Base-by-base conservation (phyloP, 2,329 filamentous ascomycete species). In the Septoria petroselini region DNA sequence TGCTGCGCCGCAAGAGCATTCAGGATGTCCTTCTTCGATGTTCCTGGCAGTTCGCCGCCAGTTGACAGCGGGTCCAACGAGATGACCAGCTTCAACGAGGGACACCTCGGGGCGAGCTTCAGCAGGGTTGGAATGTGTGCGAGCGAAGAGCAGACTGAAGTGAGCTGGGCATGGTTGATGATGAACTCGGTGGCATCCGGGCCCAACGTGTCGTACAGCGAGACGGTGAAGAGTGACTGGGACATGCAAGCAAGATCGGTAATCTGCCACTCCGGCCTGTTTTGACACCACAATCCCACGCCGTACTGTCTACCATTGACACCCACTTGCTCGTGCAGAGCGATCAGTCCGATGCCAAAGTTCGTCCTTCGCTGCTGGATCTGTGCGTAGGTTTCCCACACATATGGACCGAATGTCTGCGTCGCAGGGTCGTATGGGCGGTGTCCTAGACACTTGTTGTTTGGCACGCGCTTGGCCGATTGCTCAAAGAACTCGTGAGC, bases 121-220 rank as follows among this genome's bases (percentile, higher is more conserved):
- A 96, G 76, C 47, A 96, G 79, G 12, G 83, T 81, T 1, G 89
- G 84, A 45, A 96, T 83, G 65, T 95, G 91, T 35, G 83, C 82
- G 38, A 96, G 75, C 21, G 87, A 90, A 51, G 87, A 84, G 55
- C 86, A 83, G 31, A 97, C 82, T 63, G 84, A 88, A 51, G 77
- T 70, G 49, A 97, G 74, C 55, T 84, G 79, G 47, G 89, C 82
- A 68, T 97, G 91, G 71, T 94, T 94, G 73, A 97, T 86, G 70
- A 98, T 96, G 73, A 88, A 97, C 72, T 97, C 90, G 50, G 88
- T 91, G 2, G 91, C 82, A 59, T 95, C 88, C 9, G 91, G 85
- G 7, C 91, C 91, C 4, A 98, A 81, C 9, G 91, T 96, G 70
- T 97, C 93, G 75, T 98, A 98, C 42, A 98, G 84, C 4, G 91